These are phyloP conservation scores for Claviceps cyperi DNA, from an alignment of 2,329 filamentous ascomycete genomes.

Conservation along the genomic window DNA sequence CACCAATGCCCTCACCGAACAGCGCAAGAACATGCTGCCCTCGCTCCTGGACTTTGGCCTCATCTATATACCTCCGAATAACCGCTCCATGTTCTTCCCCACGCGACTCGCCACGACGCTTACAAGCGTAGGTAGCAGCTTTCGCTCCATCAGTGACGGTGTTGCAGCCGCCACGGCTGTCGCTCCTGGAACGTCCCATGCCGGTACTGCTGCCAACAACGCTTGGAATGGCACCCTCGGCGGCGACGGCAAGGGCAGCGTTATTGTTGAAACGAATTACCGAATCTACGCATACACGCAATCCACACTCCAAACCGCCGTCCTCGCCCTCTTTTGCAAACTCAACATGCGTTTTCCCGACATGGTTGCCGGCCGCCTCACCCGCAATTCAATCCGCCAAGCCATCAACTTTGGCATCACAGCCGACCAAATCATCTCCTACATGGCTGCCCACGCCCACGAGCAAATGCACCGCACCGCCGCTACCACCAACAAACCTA, in stretches of 20 bases:
- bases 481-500: slow-evolving; percentile 43
- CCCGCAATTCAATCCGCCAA: slow-evolving; percentile 71
- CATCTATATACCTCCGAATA: slow-evolving; percentile 54
- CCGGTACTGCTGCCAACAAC: slow-evolving; percentile 2
- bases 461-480: slow-evolving; percentile 73
- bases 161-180: slow-evolving; percentile 51
- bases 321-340: slow-evolving; percentile 77
- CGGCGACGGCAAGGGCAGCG: slow-evolving; percentile 54
- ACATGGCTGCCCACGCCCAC: slow-evolving; percentile 83
- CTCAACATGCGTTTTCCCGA: slow-evolving; percentile 87
- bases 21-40: slow-evolving; percentile 77
- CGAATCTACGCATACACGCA: slow-evolving; percentile 93
- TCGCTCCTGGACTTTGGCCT: slow-evolving; percentile 87
- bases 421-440: slow-evolving; percentile 85
- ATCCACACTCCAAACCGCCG: slow-evolving; percentile 84
- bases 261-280: slow-evolving; percentile 97
- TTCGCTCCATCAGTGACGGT: slow-evolving; percentile 55
- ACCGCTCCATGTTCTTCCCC: slow-evolving; percentile 60
- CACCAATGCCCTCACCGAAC: slow-evolving; percentile 65
- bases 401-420: slow-evolving; percentile 89
- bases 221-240: slow-evolving; percentile 14
- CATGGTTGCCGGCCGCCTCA: slow-evolving; percentile 83
- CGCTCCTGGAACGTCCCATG: slow-evolving; percentile 20
- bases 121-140: slow-evolving; percentile 63
- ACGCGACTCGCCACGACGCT: slow-evolving; percentile 89